These are phyloP conservation scores for Entomophthora muscae DNA, from an alignment of 371 early-diverging fungal species.

Conservation along the genomic window DNA sequence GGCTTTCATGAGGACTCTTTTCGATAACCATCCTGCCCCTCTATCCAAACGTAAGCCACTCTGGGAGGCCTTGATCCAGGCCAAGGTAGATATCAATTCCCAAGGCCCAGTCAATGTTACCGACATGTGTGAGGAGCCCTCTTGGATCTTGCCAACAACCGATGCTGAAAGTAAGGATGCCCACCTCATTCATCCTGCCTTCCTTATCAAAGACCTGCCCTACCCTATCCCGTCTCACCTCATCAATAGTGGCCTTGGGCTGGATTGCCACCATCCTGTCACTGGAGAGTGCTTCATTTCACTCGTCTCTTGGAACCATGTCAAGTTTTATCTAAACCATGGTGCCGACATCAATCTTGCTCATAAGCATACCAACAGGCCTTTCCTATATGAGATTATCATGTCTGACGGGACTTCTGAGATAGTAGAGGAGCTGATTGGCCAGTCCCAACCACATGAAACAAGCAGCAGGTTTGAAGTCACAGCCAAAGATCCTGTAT, in stretches of 20 bases:
- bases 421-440: too few species aligned
- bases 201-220: conserved; percentile 10
- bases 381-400: background rate
- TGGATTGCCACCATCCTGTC: background rate
- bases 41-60: background rate
- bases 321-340: background rate
- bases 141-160: background rate
- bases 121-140: background rate
- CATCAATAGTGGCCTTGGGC: background rate
- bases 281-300: background rate
- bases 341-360: background rate
- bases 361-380: background rate
- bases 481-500: conserved; percentile 17
- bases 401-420: too few species aligned
- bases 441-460: background rate
- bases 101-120: background rate
- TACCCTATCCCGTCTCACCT: background rate
- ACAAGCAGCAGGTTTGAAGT: conserved; percentile 14
- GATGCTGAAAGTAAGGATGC: background rate
- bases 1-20: conserved; percentile 22
- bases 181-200: conserved; percentile 16
- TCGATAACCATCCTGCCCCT: conserved; percentile 11
- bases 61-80: conserved; percentile 14
- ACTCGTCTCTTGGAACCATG: too few species aligned
- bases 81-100: conserved; percentile 15